Evolutionary conservation across 2,329 filamentous ascomycete genomes (phyloP).

Genomic region (Sordariomycetes sp.): DNA sequence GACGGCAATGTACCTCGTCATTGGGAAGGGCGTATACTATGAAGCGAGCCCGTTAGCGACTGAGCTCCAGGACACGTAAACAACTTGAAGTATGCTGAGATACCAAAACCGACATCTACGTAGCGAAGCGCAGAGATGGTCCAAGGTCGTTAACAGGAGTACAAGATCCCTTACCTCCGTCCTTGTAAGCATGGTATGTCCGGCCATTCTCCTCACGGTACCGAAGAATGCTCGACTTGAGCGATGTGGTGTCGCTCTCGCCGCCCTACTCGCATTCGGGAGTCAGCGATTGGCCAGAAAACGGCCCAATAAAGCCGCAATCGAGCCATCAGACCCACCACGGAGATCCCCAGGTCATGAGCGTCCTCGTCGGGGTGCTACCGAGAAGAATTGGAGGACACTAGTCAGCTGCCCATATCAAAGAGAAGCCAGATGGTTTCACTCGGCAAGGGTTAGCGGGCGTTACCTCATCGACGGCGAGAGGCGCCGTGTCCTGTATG

Average conservation of each 20-base stretch:
- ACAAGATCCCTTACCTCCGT: constrained; percentile 9
- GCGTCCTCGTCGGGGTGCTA: not conserved
- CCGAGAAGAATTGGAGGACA: not conserved
- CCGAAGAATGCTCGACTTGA: constrained; percentile 10
- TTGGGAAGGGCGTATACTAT: constrained; percentile 4
- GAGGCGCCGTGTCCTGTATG: not conserved
- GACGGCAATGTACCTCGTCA: constrained; percentile 1
- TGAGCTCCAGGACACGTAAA: not conserved
- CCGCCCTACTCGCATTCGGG: not conserved
- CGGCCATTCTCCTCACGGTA: constrained; percentile 15
- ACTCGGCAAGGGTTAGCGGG: not conserved
- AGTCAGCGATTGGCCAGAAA: not conserved
- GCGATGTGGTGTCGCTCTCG: constrained; percentile 8
- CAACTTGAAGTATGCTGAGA: not conserved
- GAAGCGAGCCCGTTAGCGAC: not conserved
- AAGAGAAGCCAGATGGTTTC: not conserved
- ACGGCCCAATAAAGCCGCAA: not conserved
- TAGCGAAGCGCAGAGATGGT: not conserved
- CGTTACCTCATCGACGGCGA: not conserved
- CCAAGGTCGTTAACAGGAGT: not conserved
- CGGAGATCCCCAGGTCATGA: not conserved
- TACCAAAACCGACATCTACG: not conserved
- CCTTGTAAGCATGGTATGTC: constrained; percentile 15
- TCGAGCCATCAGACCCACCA: not conserved
- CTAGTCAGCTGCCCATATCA: not conserved